Base-by-base conservation (phyloP, 2,329 filamentous ascomycete genomes). In the Clarireedia hainanense region DNA sequence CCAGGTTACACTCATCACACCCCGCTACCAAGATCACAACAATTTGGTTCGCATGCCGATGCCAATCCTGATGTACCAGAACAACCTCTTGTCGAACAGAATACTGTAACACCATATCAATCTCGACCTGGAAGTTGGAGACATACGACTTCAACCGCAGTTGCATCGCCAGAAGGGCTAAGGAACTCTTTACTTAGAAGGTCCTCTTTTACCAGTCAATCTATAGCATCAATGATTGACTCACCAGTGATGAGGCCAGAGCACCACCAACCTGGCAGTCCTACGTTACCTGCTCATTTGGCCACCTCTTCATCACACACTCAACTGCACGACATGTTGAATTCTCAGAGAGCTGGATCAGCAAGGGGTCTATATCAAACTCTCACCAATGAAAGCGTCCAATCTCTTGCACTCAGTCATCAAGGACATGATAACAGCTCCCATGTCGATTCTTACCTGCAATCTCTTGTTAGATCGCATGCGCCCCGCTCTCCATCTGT, bases 281-380 rank as follows among this genome's bases (percentile, higher is more conserved):
- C 85, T n/a, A 81, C 80, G 2, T 67, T 88, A 4, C 77, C 78
- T 23, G 77, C 80, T 4, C 73, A 77, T 43, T 69, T 77, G 24
- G 68, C 70, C 14, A 52, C 58, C 15, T 79, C 78, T 2, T 68
- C 73, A 7, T 79, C 80, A 1, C 77, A 80, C 43, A 78, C 76
- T 2, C 80, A 81, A 26, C 68, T 84, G 9, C 80, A 82, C 60
- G 81, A 85, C 54, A 75, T 85, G 71, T 74, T 84, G 37, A 75
- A 80, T 55, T 79, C 80, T 3, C 83, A 84, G 66, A 83, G 79
- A 63, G 42, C 42, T 26, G 50, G 42, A 10, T 76, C 70, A 6
- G 77, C 80, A 60, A 80, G 81, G 64, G 76, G 76, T 24, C 65
- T 85, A 5, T 74, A 80, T 55, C 78, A 81, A 62, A 76, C 77